These are phyloP conservation scores for Pholiota molesta DNA, from an alignment of 768 basidiomycete genomes.

Conservation along the genomic window DNA sequence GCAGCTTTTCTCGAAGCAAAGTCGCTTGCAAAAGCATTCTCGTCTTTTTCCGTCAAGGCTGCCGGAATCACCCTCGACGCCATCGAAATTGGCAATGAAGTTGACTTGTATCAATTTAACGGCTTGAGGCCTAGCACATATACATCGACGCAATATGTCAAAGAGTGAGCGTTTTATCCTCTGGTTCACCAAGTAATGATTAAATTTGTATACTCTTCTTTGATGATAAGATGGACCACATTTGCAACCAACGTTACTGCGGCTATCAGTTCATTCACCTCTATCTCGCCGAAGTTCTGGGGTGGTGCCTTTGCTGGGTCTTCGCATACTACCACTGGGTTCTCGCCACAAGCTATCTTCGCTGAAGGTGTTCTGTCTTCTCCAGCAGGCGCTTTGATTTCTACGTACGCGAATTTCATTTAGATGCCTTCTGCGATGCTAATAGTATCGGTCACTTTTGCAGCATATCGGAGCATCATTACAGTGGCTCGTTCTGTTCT, in stretches of 20 bases:
- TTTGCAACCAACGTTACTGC: slow-evolving; percentile 50
- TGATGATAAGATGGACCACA: slow-evolving; percentile 47
- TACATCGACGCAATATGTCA: slow-evolving; percentile 46
- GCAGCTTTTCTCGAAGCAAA: slow-evolving; percentile 49
- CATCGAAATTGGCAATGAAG: slow-evolving; percentile 67
- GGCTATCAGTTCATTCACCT: slow-evolving; percentile 37
- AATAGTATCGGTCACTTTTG: not conserved
- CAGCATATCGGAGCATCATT: slow-evolving; percentile 59
- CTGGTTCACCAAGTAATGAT: not conserved
- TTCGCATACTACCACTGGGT: slow-evolving; percentile 47
- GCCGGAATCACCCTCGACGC: slow-evolving; percentile 53
- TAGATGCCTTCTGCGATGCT: not conserved
- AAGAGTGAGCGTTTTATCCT: slow-evolving; percentile 39
- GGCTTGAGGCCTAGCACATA: slow-evolving; percentile 39
- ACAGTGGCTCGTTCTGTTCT: slow-evolving; percentile 65
- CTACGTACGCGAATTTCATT: slow-evolving; percentile 41
- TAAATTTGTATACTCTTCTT: not conserved
- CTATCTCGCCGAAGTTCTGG: slow-evolving; percentile 47
- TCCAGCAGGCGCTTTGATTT: slow-evolving; percentile 50
- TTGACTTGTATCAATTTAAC: slow-evolving; percentile 55
- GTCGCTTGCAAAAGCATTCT: slow-evolving; percentile 52
- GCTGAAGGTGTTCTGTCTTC: slow-evolving; percentile 51
- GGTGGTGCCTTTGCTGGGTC: slow-evolving; percentile 54
- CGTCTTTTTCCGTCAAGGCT: slow-evolving; percentile 36
- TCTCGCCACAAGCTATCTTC: slow-evolving; percentile 66